Evolutionary conservation across 2,329 filamentous ascomycete genomes (phyloP).

Genomic region (Xylariaceae sp.): DNA sequence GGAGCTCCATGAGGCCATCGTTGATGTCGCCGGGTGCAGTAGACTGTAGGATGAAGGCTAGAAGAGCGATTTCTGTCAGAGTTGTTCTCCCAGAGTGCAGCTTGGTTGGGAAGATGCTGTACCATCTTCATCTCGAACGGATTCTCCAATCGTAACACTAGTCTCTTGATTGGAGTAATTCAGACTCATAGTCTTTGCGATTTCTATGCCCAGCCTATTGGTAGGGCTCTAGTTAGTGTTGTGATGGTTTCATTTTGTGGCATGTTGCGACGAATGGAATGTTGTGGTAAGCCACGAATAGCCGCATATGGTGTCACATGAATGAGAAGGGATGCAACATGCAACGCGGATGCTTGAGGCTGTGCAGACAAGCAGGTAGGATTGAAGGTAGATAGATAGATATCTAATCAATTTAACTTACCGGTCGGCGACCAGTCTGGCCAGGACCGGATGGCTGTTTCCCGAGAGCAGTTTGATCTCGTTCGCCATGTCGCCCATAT

Average conservation of each 20-base stretch:
- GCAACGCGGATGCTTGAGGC: neutral
- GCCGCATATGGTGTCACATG: slow-evolving; percentile 7
- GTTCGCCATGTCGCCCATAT: slow-evolving; percentile 40
- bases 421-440: slow-evolving; percentile 48
- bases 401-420: slow-evolving; percentile 32
- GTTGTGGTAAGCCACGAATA: slow-evolving; percentile 9
- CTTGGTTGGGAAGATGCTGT: slow-evolving; percentile 34
- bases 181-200: slow-evolving; percentile 79
- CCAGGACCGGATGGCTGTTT: slow-evolving; percentile 49
- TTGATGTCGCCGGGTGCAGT: slow-evolving; percentile 96
- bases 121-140: slow-evolving; percentile 92
- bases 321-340: neutral
- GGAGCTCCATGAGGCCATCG: slow-evolving; percentile 95
- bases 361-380: neutral
- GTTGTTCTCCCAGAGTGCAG: slow-evolving; percentile 65
- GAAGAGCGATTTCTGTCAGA: slow-evolving; percentile 37
- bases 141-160: slow-evolving; percentile 93
- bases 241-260: neutral
- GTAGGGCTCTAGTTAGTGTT: slow-evolving; percentile 17
- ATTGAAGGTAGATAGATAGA: slow-evolving; percentile 12
- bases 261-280: slow-evolving; percentile 8
- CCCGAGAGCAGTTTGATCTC: slow-evolving; percentile 51
- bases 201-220: slow-evolving; percentile 74
- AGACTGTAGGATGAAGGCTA: slow-evolving; percentile 93
- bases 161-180: slow-evolving; percentile 90